Conservation (phyloP, 202 grass and related monocot species). For the Zizania palustris region DNA sequence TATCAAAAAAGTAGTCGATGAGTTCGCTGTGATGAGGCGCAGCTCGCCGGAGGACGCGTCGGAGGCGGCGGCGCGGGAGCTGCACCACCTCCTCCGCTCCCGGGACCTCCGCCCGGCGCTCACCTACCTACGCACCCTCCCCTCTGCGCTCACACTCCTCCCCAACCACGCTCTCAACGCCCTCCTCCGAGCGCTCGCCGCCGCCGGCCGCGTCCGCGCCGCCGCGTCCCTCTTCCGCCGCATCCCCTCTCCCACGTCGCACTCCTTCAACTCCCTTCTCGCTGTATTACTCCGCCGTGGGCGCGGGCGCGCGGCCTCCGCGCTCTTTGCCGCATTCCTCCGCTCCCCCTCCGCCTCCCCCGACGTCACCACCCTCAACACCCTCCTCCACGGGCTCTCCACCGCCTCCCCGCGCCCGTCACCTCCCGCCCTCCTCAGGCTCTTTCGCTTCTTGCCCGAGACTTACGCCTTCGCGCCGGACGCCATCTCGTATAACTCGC, state of each 20-base stretch:
- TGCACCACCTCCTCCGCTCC: constrained; percentile 65
- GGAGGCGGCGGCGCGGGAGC: constrained; percentile 54
- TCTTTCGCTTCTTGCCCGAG: constrained; percentile 57
- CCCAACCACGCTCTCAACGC: constrained; percentile 72
- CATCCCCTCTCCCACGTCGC: constrained; percentile 59
- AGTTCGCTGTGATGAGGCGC: background rate
- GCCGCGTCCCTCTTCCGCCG: constrained; percentile 58
- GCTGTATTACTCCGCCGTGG: constrained; percentile 55
- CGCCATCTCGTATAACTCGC: constrained; percentile 71
- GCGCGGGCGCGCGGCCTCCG: constrained; percentile 50
- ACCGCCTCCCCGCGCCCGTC: constrained; percentile 52
- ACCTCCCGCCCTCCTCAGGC: constrained; percentile 43
- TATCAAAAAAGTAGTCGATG: too few species aligned
- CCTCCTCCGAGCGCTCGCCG: constrained; percentile 72
- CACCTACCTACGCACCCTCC: constrained; percentile 48
- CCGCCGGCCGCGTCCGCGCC: constrained; percentile 70
- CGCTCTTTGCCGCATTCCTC: constrained; percentile 59
- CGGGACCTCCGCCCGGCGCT: constrained; percentile 59
- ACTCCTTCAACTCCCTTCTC: constrained; percentile 78
- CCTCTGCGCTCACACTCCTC: constrained; percentile 52
- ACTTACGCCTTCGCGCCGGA: constrained; percentile 64
- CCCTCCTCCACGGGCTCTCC: constrained; percentile 75
- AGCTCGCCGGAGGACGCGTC: constrained; percentile 42
- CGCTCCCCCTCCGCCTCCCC: constrained; percentile 46
- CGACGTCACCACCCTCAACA: constrained; percentile 79